Evolutionary conservation across 208 protist genomes (phyloP), one percentile per base, ranked within the genome.

Genomic region (Trypanosoma cruzi): DNA sequence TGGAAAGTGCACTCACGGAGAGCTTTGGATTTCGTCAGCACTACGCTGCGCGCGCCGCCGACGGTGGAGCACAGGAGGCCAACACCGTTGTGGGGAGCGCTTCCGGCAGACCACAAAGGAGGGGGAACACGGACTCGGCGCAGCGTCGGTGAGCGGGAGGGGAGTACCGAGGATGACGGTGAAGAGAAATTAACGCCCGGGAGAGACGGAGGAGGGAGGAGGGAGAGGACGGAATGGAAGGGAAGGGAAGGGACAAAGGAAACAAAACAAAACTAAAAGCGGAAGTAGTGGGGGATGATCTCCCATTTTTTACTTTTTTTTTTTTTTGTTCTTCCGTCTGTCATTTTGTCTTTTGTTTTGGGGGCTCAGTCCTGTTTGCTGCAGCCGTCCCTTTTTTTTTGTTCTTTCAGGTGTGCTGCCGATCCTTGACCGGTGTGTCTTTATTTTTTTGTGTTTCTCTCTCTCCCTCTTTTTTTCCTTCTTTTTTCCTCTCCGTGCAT

Each of bases 11-110:
- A 4, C 79, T 96, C 32, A 89, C 81, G 29, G 86, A 92, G 75
- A 96, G 90, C 73, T 96, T 96, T 58, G 90, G 90, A n/a, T 96
- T 93, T 55, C 46, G 60, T 22, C 68, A 81, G 62, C 72, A 90
- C 70, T 78, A 84, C 55, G 57, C 69, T 10, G 57, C 65, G 20
- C 34, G 74, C 5, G 56, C 56, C 22, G 10, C 56, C 2, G 64
- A 70, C 22, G 50, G 53, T 22, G 53, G 31, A 11, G 31, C 31
- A 37, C n/a, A 29, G 6, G 50, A 22, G 4, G 55, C 48, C 18
- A 42, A 40, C 29, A 44, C 7, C 48, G 44, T 22, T 48, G 52
- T 59, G 52, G 57, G 53, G n/a, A 53, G 29, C 46, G 42, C 40
- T 28, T 42, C 20, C 48, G 44, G 61, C 26, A 54, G 34, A 68